phyloP scores from a whole-genome alignment of 345 rosid genomes.

The Camelina hispida region DNA sequence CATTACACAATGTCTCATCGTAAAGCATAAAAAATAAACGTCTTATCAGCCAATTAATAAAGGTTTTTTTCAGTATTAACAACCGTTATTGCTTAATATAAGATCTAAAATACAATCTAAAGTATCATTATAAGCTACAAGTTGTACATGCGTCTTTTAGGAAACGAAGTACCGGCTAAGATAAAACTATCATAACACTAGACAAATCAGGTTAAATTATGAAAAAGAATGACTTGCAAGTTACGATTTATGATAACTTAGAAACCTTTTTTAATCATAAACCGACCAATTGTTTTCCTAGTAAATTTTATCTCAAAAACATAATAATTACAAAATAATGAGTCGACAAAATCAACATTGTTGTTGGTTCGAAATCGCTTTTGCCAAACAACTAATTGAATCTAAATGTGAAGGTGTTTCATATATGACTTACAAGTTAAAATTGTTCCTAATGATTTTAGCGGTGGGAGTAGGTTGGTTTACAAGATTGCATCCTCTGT shows the following conservation, averaged over 20 bases:
- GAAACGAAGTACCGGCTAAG: background rate
- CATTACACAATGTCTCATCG: background rate
- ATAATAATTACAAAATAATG: slow-evolving; percentile 33
- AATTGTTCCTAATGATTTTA: slow-evolving; percentile 29
- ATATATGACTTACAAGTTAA: slow-evolving; percentile 30
- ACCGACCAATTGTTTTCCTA: slow-evolving; percentile 1
- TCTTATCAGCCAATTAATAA: background rate
- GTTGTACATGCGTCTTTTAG: slow-evolving; percentile 24
- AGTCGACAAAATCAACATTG: slow-evolving; percentile 24
- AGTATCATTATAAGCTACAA: slow-evolving; percentile 6
- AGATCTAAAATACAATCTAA: slow-evolving; percentile 8
- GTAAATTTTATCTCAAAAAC: slow-evolving; percentile 10
- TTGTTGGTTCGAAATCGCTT: background rate
- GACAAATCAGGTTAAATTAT: slow-evolving; percentile 8
- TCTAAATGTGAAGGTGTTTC: slow-evolving; percentile 23
- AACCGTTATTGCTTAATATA: slow-evolving; percentile 23
- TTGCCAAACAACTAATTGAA: slow-evolving; percentile 26
- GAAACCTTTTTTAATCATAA: slow-evolving; percentile 28
- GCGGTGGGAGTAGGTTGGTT: slow-evolving; percentile 42
- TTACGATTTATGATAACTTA: slow-evolving; percentile 40
- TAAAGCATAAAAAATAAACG: background rate
- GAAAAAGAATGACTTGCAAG: slow-evolving; percentile 45
- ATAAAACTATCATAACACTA: slow-evolving; percentile 11
- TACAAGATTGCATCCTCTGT: slow-evolving; percentile 4
- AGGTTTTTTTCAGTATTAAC: slow-evolving; percentile 18